These are phyloP conservation scores for Daldinia bambusicola DNA, from an alignment of 495 filamentous ascomycete genomes.

Conservation along the genomic window DNA sequence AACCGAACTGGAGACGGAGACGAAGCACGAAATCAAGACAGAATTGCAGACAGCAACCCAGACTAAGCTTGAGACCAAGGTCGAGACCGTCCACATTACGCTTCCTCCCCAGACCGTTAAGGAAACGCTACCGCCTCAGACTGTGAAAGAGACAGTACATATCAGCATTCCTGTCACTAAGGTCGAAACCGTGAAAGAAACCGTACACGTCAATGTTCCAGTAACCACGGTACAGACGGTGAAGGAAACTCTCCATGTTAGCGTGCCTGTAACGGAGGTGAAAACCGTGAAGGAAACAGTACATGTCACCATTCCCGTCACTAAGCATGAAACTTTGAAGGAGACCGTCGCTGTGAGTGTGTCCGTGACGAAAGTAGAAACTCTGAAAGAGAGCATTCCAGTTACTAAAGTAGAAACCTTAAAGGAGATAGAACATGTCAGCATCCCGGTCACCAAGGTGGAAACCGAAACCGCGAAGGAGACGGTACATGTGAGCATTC, in stretches of 20 bases:
- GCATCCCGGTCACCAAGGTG: constrained; percentile 18
- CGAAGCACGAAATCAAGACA: constrained; percentile 24
- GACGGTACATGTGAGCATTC: constrained; percentile 21
- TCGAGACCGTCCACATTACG: constrained; percentile 29
- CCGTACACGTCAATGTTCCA: constrained; percentile 17
- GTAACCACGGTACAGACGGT: constrained; percentile 23
- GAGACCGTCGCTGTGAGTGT: constrained; percentile 22
- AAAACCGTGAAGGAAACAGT: constrained; percentile 24
- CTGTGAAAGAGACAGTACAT: constrained; percentile 31
- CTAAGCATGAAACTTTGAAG: constrained; percentile 18
- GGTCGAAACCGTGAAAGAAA: constrained; percentile 27
- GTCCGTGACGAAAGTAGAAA: constrained; percentile 14
- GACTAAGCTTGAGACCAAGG: constrained; percentile 32
- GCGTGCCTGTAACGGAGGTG: constrained; percentile 13
- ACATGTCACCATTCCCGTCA: constrained; percentile 23
- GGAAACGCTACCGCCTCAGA: constrained; percentile 27
- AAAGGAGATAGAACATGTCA: constrained; percentile 21
- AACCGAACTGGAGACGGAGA: constrained; percentile 25
- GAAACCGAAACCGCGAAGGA: constrained; percentile 25
- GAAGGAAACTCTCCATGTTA: constrained; percentile 23
- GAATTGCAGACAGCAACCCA: constrained; percentile 17
- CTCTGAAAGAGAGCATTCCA: constrained; percentile 22
- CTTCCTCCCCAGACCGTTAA: constrained; percentile 30
- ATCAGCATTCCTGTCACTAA: constrained; percentile 31
- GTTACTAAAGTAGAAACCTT: constrained; percentile 14